These are phyloP conservation scores for Hamamelis virginiana DNA, from an alignment of 164 flowering plant species.

Conservation along the genomic window DNA sequence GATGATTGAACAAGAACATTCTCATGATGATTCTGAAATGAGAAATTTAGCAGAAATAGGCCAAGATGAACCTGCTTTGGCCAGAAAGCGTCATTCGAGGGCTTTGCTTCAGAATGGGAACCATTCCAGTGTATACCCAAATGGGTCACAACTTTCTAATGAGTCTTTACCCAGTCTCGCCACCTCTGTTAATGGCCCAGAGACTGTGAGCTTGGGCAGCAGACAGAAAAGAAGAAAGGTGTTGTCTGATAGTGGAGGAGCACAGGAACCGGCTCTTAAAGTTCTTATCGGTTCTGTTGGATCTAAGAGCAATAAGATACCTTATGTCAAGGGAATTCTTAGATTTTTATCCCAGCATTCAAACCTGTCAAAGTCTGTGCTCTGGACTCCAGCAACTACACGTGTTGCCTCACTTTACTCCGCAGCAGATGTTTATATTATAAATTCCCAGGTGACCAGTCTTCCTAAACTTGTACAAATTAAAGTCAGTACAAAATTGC, in stretches of 20 bases:
- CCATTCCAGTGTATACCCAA: conserved; percentile 14
- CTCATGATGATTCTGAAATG: conserved; percentile 20
- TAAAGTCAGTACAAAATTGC: neutral
- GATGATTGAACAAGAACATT: conserved; percentile 32
- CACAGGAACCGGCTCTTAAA: conserved; percentile 42
- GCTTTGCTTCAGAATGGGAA: conserved; percentile 40
- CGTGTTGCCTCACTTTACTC: conserved; percentile 93
- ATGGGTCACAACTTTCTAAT: conserved; percentile 5
- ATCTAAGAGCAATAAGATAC: conserved; percentile 86
- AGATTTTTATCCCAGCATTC: conserved; percentile 56
- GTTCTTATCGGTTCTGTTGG: conserved; percentile 95
- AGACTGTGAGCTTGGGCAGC: conserved; percentile 8
- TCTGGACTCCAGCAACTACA: conserved; percentile 96
- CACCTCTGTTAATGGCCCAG: conserved; percentile 6
- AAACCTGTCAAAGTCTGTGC: conserved; percentile 64
- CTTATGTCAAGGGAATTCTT: conserved; percentile 73
- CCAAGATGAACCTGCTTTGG: conserved; percentile 25
- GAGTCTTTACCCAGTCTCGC: conserved; percentile 13
- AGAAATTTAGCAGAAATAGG: conserved; percentile 19
- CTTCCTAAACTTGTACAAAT: neutral
- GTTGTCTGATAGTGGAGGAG: conserved; percentile 28
- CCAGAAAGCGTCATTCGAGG: conserved; percentile 40
- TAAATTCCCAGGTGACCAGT: conserved; percentile 70
- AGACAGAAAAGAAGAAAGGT: conserved; percentile 25
- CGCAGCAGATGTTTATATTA: conserved; percentile 92